Evolutionary conservation across 805 yeast species (phyloP).

Genomic region (Lachancea mirantina): DNA sequence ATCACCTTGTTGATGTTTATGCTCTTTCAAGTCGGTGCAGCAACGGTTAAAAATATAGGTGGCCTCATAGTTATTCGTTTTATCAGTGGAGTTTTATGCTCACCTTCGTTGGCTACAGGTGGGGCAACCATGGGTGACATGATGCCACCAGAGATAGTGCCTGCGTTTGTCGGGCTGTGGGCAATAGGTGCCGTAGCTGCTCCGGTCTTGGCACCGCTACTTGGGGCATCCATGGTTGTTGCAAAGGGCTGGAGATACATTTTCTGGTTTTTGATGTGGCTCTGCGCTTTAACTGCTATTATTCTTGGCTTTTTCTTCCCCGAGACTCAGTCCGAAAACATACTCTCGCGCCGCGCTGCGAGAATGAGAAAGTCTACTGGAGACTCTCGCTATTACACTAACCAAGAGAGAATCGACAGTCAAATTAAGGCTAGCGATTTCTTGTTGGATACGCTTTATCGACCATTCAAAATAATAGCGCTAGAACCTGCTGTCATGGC

Average conservation of each 20-base stretch:
- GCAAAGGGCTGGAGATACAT: constrained; percentile 48
- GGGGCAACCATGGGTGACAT: constrained; percentile 53
- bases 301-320: constrained; percentile 39
- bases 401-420: constrained; percentile 33
- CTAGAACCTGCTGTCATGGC: constrained; percentile 52
- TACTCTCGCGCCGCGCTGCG: constrained; percentile 43
- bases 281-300: constrained; percentile 34
- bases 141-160: constrained; percentile 35
- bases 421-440: constrained; percentile 16
- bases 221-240: constrained; percentile 45
- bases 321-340: constrained; percentile 41
- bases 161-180: constrained; percentile 48
- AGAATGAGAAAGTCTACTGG: constrained; percentile 46
- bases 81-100: constrained; percentile 47
- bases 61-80: constrained; percentile 45
- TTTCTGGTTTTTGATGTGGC: constrained; percentile 44
- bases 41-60: constrained; percentile 43
- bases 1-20: constrained; percentile 41
- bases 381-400: constrained; percentile 36
- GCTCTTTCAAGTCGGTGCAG: constrained; percentile 51
- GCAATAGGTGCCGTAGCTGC: constrained; percentile 48
- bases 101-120: constrained; percentile 52
- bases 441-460: constrained; percentile 35
- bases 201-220: constrained; percentile 49
- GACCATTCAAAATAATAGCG: constrained; percentile 43